Evolutionary conservation across 2,329 filamentous ascomycete genomes (phyloP).

Genomic region (Fusarium bulbicola): DNA sequence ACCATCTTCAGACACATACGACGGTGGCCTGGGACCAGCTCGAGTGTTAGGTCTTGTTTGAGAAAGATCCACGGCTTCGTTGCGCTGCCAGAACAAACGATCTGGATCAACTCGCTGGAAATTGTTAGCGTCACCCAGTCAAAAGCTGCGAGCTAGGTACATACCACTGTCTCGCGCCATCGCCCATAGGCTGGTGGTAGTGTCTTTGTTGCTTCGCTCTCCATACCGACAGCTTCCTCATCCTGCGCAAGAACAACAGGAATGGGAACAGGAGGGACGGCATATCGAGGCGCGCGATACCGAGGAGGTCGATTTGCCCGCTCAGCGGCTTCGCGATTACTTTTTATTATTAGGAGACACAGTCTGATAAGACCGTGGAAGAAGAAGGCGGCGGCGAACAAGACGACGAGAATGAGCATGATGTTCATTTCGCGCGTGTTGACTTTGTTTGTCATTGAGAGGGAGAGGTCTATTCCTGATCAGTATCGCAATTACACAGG

Average conservation of each 20-base stretch:
- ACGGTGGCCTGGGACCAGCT: constrained; percentile 69
- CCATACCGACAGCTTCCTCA: constrained; percentile 71
- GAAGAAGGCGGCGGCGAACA: constrained; percentile 81
- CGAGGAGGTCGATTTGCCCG: constrained; percentile 51
- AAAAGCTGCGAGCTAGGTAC: constrained; percentile 45
- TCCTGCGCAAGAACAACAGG: constrained; percentile 78
- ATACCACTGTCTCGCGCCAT: constrained; percentile 83
- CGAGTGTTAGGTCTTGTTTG: constrained; percentile 37
- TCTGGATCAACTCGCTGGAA: constrained; percentile 78
- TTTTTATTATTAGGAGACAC: constrained; percentile 69
- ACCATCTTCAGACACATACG: constrained; percentile 79
- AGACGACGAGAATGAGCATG: constrained; percentile 79
- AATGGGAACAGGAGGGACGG: constrained; percentile 77
- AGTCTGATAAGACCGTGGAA: constrained; percentile 80
- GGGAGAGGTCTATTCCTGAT: constrained; percentile 69
- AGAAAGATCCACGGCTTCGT: constrained; percentile 50
- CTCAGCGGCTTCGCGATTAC: constrained; percentile 45
- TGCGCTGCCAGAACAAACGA: constrained; percentile 82
- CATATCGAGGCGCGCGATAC: constrained; percentile 69
- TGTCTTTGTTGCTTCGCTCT: constrained; percentile 63
- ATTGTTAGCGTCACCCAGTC: constrained; percentile 1
- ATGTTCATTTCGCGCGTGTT: constrained; percentile 79
- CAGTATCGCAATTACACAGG: background rate
- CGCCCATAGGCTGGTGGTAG: constrained; percentile 86
- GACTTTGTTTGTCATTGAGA: constrained; percentile 72